A percentile compares a stretch with the other conserved stretches of the same genome.
These are phyloP conservation scores for Yueomyces sp. DNA, from an alignment of 805 yeast genomes.

Conservation along the genomic window DNA sequence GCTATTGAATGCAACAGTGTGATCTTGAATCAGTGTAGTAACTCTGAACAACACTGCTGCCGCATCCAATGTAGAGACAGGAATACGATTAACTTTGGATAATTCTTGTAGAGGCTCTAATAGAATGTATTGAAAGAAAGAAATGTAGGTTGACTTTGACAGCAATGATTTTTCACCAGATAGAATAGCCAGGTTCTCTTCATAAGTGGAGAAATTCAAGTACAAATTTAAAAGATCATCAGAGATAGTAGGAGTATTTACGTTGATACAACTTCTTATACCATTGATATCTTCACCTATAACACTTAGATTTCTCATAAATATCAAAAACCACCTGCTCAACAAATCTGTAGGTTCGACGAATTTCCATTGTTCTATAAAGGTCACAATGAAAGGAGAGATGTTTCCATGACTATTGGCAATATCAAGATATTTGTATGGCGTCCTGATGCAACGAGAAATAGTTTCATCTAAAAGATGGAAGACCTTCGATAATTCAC, in stretches of 20 bases:
- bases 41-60: conserved; percentile 33
- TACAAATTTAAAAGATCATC: conserved; percentile 4
- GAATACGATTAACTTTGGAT: conserved; percentile 22
- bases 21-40: conserved; percentile 18
- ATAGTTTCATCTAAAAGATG: conserved; percentile 61
- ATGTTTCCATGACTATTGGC: conserved; percentile 25
- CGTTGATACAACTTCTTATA: conserved; percentile 3
- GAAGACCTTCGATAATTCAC: conserved; percentile 32
- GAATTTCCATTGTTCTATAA: conserved; percentile 60
- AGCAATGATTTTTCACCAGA: conserved; percentile 9
- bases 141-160: conserved; percentile 6
- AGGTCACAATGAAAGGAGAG: conserved; percentile 44
- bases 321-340: conserved; percentile 37
- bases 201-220: conserved; percentile 10
- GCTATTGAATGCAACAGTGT: conserved; percentile 8
- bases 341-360: conserved; percentile 19
- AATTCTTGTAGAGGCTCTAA: conserved; percentile 21
- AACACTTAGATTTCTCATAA: conserved; percentile 33
- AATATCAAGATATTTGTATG: conserved; percentile 72
- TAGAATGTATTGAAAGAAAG: conserved; percentile 26
- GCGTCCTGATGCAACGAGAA: conserved; percentile 55
- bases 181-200: conserved; percentile 1
- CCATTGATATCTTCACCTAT: conserved; percentile 45
- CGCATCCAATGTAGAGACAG: conserved; percentile 35
- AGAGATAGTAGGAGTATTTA: conserved; percentile 2